Percentiles rank a stretch among this genome's conserved stretches.
phyloP scores from a whole-genome alignment of 805 yeast genomes.

The Millerozyma acaciae region DNA sequence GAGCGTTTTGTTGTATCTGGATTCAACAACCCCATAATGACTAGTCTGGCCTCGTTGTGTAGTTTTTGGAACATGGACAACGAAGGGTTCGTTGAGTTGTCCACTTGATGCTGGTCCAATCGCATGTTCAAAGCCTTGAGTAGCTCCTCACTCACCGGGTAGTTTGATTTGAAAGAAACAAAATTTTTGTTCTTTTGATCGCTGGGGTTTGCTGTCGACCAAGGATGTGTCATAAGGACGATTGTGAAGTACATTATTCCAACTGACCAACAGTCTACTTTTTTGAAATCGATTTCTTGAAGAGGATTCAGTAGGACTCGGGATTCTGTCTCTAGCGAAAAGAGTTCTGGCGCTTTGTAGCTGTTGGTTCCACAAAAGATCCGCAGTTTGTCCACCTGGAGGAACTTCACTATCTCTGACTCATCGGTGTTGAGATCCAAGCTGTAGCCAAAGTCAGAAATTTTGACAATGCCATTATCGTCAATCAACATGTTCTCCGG shows the following conservation, averaged over 20 bases:
- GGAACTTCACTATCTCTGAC: slow-evolving; percentile 12
- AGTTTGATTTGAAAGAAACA: slow-evolving; percentile 21
- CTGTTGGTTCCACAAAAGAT: slow-evolving; percentile 47
- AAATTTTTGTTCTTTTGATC: slow-evolving; percentile 18
- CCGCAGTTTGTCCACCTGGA: slow-evolving; percentile 12
- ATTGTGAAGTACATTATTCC: slow-evolving; percentile 48
- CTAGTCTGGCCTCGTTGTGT: slow-evolving; percentile 35
- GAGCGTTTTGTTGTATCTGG: slow-evolving; percentile 26
- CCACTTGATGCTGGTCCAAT: slow-evolving; percentile 19
- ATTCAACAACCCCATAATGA: slow-evolving; percentile 29
- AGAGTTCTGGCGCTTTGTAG: slow-evolving; percentile 54
- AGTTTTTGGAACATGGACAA: slow-evolving; percentile 29
- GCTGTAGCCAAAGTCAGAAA: slow-evolving; percentile 52
- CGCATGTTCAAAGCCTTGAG: slow-evolving; percentile 21
- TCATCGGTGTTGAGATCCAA: slow-evolving; percentile 24
- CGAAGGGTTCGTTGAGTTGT: slow-evolving; percentile 25
- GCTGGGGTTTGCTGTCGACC: slow-evolving; percentile 37
- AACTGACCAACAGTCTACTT: slow-evolving; percentile 50
- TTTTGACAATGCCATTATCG: slow-evolving; percentile 39
- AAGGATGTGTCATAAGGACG: slow-evolving; percentile 42
- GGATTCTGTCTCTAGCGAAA: slow-evolving; percentile 16
- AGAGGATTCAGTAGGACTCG: slow-evolving; percentile 3
- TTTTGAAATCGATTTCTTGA: slow-evolving; percentile 23
- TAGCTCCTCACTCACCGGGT: slow-evolving; percentile 22
- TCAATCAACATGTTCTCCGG: slow-evolving; percentile 53